Base-by-base conservation (phyloP, 2,329 filamentous ascomycete genomes). In the Beauveria asiatica region DNA sequence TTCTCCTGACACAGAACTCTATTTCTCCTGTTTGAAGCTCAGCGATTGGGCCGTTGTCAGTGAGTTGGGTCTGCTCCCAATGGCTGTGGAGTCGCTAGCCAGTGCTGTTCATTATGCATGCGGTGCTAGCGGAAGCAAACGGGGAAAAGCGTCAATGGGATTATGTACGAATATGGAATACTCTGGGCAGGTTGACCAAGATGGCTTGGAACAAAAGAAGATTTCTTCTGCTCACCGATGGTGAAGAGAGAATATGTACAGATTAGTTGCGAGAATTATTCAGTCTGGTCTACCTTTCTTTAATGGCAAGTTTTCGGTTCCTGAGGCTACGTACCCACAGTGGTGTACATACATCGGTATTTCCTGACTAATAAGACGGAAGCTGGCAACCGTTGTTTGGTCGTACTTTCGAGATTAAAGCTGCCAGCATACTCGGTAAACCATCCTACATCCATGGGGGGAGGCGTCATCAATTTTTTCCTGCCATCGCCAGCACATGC, bases 1-100 rank as follows among this genome's bases (percentile, higher is more conserved):
- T 58, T 27, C 21, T 44, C 56, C 46, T 58, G 56, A 58, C 23
- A 44, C 45, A 51, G 42, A 58, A 58, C 37, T 58, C 37, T 58
- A 58, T 57, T 57, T 23, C 16, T 51, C 56, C 21, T 3, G 39
- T 50, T 30, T 30, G 30, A 17, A n/a, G 53, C 53, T n/a, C 27
- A 13, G 42, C 42, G 27, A 56, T 48, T 42, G 42, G 44, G 25
- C 37, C 9, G 8, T 42, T 27, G 7, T 27, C 5, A 9, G 13
- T 16, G 17, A 37, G 53, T 7, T 30, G 16, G 11, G 39, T 55
- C 17, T 45, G 25, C 17, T 25, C 19, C 11, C 4, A 55, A n/a
- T 23, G n/a, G 42, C 13, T 21, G 53, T 56, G 53, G 53, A 37
- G 53, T 33, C 42, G 53, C 42, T 37, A 45, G 17, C 19, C 17